These are phyloP conservation scores for Diacronema lutheri DNA, from an alignment of 78 protist genomes.

Conservation along the genomic window DNA sequence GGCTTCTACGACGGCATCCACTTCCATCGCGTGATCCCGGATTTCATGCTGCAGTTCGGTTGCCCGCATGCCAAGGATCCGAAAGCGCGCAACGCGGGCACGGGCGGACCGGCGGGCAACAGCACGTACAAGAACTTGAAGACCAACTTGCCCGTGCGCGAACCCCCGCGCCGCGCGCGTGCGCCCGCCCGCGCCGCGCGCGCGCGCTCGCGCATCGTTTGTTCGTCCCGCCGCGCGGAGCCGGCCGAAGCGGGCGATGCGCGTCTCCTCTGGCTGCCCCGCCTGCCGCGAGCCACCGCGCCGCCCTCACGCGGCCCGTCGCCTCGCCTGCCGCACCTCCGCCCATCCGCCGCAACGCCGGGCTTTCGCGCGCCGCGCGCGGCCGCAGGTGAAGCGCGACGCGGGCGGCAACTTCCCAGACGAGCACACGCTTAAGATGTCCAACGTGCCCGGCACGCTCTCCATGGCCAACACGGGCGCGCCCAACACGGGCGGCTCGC, in stretches of 20 bases:
- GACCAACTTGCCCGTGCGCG: no score
- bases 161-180: no score
- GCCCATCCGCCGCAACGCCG: no score
- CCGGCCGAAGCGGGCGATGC: no score
- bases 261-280: no score
- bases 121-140: not conserved
- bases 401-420: not conserved
- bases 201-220: no score
- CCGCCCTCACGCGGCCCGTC: no score
- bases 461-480: slow-evolving; percentile 35
- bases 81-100: not conserved
- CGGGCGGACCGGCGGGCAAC: slow-evolving; percentile 38
- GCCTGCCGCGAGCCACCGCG: no score
- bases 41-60: slow-evolving; percentile 31
- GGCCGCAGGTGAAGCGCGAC: not conserved
- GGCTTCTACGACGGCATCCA: slow-evolving; percentile 37
- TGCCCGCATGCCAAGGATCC: slow-evolving; percentile 33
- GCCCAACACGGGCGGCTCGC: slow-evolving; percentile 34
- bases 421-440: not conserved
- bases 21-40: slow-evolving; percentile 33
- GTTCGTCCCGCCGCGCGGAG: no score
- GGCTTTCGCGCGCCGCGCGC: no score
- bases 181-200: no score
- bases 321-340: no score
- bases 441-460: slow-evolving; percentile 36